A percentile compares a stretch with the other conserved stretches of the same genome.
phyloP scores from a whole-genome alignment of 2,329 filamentous ascomycete genomes.

The Scytalidium sp. region DNA sequence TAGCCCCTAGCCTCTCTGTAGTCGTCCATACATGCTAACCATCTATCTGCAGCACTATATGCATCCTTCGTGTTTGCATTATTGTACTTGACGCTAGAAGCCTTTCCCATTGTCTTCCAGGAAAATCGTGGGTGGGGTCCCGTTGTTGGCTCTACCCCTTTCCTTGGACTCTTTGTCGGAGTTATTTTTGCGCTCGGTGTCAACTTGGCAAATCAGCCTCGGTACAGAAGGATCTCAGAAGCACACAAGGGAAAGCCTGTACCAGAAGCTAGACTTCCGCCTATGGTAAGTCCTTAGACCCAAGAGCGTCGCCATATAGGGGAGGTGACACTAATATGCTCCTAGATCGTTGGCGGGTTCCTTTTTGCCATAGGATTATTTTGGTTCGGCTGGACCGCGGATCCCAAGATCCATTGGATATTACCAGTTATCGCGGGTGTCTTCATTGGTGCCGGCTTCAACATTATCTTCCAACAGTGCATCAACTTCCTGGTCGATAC shows the following conservation, averaged over 20 bases:
- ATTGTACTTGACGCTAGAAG: slow-evolving; percentile 58
- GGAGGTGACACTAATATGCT: slow-evolving; percentile 29
- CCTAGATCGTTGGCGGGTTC: slow-evolving; percentile 30
- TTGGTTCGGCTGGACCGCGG: slow-evolving; percentile 27
- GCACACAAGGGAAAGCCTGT: slow-evolving; percentile 36
- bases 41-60: slow-evolving; percentile 58
- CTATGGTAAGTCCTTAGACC: too few relatives aligned
- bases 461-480: slow-evolving; percentile 27
- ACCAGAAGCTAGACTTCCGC: slow-evolving; percentile 42
- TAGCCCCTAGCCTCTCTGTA: too few relatives aligned
- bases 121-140: slow-evolving; percentile 58
- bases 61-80: slow-evolving; percentile 69
- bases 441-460: slow-evolving; percentile 27
- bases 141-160: slow-evolving; percentile 59
- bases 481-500: slow-evolving; percentile 35
- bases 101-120: slow-evolving; percentile 63
- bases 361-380: slow-evolving; percentile 25
- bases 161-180: slow-evolving; percentile 41
- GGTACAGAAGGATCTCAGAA: slow-evolving; percentile 21
- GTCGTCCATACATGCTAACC: slow-evolving; percentile 59
- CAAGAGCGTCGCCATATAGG: neutral
- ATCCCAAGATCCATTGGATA: slow-evolving; percentile 19
- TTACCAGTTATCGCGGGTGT: slow-evolving; percentile 19
- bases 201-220: slow-evolving; percentile 29
- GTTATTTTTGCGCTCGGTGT: slow-evolving; percentile 50